Conservation (phyloP, 306 rosid species). For the Fragaria ananassa region DNA sequence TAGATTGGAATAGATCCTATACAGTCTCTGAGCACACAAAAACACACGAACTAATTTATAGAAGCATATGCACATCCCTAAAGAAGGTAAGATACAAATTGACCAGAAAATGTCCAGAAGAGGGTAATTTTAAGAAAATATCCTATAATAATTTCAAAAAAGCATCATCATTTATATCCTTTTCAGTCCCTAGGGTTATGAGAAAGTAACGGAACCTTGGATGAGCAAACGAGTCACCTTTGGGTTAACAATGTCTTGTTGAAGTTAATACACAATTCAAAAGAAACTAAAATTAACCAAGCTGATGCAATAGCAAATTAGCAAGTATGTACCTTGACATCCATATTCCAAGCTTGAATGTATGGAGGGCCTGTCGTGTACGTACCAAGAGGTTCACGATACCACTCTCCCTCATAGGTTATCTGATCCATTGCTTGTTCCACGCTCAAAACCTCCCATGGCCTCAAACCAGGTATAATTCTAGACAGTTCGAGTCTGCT, state of each 20-base stretch:
- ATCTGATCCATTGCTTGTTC: conserved; percentile 93
- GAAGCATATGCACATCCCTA: conserved; percentile 5
- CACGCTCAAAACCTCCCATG: conserved; percentile 92
- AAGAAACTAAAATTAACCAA: not conserved
- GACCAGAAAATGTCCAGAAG: not conserved
- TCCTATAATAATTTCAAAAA: too few species aligned
- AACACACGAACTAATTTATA: conserved; percentile 19
- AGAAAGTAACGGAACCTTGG: not conserved
- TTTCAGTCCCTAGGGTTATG: not conserved
- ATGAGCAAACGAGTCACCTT: not conserved
- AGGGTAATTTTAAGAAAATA: not conserved
- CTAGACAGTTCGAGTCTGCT: conserved; percentile 53
- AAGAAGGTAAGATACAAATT: not conserved
- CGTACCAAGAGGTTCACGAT: conserved; percentile 76
- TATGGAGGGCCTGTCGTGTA: conserved; percentile 81
- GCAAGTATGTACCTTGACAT: conserved; percentile 49
- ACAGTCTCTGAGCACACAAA: conserved; percentile 45
- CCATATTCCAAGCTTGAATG: conserved; percentile 53
- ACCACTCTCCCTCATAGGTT: conserved; percentile 75
- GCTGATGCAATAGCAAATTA: conserved; percentile 12
- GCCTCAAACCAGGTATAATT: conserved; percentile 81
- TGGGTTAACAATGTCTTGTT: not conserved
- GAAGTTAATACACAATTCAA: not conserved
- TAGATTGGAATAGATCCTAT: conserved; percentile 24
- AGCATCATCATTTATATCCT: not conserved